A percentile compares a stretch with the other conserved stretches of the same genome.
These are phyloP conservation scores for Saccharomycopsis crataegensis DNA, from an alignment of 1,139 yeast genomes.

Conservation along the genomic window DNA sequence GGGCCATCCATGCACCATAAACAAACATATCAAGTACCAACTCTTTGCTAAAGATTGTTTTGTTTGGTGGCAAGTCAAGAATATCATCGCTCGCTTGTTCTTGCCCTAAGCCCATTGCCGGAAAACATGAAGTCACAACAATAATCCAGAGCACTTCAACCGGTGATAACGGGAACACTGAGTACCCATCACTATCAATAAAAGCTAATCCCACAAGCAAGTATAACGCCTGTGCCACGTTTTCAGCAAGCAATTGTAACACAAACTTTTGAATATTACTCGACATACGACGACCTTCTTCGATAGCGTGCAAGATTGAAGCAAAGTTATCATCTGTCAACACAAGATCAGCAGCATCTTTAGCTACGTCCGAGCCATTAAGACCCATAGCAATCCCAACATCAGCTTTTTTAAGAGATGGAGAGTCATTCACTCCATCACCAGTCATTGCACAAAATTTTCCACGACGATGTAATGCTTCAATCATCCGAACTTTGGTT, in stretches of 20 bases:
- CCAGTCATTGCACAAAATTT: slow-evolving; percentile 83
- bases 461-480: slow-evolving; percentile 66
- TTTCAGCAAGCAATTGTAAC: slow-evolving; percentile 70
- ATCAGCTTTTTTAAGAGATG: slow-evolving; percentile 71
- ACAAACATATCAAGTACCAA: slow-evolving; percentile 66
- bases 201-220: slow-evolving; percentile 68
- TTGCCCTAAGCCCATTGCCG: slow-evolving; percentile 82
- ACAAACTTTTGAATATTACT: slow-evolving; percentile 77
- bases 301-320: slow-evolving; percentile 68
- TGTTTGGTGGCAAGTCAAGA: slow-evolving; percentile 58
- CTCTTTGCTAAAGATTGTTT: slow-evolving; percentile 61
- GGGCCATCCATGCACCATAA: slow-evolving; percentile 71
- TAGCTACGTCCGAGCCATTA: slow-evolving; percentile 76
- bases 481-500: slow-evolving; percentile 78
- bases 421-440: slow-evolving; percentile 83
- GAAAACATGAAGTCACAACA: slow-evolving; percentile 73
- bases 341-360: slow-evolving; percentile 72
- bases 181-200: slow-evolving; percentile 47
- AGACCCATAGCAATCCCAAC: slow-evolving; percentile 88
- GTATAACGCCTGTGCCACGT: slow-evolving; percentile 70
- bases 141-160: slow-evolving; percentile 77
- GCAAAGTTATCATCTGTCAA: slow-evolving; percentile 73
- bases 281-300: slow-evolving; percentile 79
- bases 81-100: slow-evolving; percentile 62
- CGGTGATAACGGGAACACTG: slow-evolving; percentile 74